Base-by-base conservation (phyloP, 495 filamentous ascomycete species). In the Penicillium taxi region DNA sequence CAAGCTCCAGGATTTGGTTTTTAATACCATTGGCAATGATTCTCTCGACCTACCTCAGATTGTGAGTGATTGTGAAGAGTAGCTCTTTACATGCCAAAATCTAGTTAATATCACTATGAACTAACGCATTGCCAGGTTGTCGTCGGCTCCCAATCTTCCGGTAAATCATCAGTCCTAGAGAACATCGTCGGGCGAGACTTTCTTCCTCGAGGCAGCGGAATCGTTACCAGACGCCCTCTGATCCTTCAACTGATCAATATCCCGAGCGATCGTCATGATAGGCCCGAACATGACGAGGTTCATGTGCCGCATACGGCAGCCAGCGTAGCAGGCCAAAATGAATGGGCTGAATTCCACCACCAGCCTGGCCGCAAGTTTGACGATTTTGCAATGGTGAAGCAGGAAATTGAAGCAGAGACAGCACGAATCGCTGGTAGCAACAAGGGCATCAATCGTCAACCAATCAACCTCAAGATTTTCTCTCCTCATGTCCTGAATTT, bases 111-210 rank as follows among this genome's bases (percentile, higher is more conserved):
- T n/a, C n/a, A n/a, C n/a, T n/a, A n/a, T n/a, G n/a, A n/a, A n/a
- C 13, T 27, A n/a, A n/a, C n/a, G 5, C 6, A 5, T 15, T 38
- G 6, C 2, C 50, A 98, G 91, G 91, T 96, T 39, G 91, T 99
- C 35, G 91, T 99, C 42, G 91, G 91, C 38, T 99, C 91, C 36
- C 91, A 99, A 66, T 96, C 91, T 6, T 94, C 90, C 33, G 91
- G 91, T 48, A 99, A 99, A 64, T 96, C 91, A n/a, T 96, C 91
- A 11, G 91, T 99, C 13, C 76, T 99, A 38, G 91, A 99, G 63
- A 99, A 99, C 55, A 96, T 99, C 48, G 91, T 99, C 47, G 91
- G 93, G 32, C 76, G 91, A 57, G 91, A 99, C 59, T 99, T 99
- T 54, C 71, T 99, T 20, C 91, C 91, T 38, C 84, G 91, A 55